phyloP scores from a whole-genome alignment of 192 early-diverging fungal genomes.

The Backusella morwellensis region DNA sequence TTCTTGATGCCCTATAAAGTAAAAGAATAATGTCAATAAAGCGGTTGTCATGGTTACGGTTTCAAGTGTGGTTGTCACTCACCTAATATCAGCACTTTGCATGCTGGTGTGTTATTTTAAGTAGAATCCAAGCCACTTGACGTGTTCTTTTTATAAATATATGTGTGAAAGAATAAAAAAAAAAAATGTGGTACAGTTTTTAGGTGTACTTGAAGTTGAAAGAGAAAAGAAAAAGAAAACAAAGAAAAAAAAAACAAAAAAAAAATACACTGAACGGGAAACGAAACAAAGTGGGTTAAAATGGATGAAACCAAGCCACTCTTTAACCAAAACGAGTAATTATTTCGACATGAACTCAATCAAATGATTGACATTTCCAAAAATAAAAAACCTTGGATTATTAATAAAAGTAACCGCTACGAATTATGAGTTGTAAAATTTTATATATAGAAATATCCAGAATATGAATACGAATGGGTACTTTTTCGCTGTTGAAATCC shows the following conservation, averaged over 20 bases:
- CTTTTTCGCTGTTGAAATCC: no score
- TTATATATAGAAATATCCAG: no score
- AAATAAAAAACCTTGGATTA: not conserved
- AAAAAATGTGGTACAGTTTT: not conserved
- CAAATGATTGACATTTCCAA: not conserved
- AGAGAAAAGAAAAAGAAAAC: not conserved
- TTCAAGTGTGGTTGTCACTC: not conserved
- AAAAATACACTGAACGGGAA: not conserved
- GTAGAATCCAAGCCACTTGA: conserved; percentile 5
- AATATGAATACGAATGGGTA: no score
- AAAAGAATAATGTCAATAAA: not conserved
- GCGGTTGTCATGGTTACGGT: not conserved
- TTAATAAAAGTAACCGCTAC: not conserved
- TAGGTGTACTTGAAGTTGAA: not conserved
- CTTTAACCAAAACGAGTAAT: not conserved
- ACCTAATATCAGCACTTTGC: conserved; percentile 21
- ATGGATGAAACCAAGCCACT: not conserved
- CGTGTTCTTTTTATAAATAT: not conserved
- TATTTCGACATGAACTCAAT: not conserved
- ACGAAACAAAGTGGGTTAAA: not conserved
- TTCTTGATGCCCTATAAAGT: not conserved
- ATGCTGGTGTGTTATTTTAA: conserved; percentile 8
- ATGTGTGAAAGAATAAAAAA: not conserved
- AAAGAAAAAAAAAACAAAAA: not conserved
- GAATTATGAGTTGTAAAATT: no score